Conservation (phyloP, 2,329 filamentous ascomycete species). For the Whalleya microplaca region DNA sequence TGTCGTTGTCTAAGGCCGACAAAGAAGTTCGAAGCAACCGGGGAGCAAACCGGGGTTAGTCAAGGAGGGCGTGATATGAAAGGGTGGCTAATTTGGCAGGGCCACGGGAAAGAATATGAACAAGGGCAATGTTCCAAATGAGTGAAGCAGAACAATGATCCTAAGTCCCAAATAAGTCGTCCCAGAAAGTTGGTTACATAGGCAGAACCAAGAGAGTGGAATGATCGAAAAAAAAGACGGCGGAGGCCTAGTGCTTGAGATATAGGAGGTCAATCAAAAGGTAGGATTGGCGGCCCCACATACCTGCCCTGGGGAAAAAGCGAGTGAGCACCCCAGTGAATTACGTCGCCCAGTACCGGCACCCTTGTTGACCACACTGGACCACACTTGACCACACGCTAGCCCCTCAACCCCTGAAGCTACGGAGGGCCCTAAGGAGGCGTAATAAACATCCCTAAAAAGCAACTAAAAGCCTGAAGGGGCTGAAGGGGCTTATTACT, state of each 20-base stretch:
- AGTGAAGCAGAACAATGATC: slow-evolving; percentile 18
- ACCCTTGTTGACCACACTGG: slow-evolving; percentile 3
- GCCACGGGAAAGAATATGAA: not conserved
- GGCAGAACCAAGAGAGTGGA: slow-evolving; percentile 9
- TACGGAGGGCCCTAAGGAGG: not conserved
- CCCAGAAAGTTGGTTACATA: slow-evolving; percentile 1
- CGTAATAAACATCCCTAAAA: not conserved
- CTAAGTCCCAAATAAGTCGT: slow-evolving; percentile 1
- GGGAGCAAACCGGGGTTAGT: not conserved
- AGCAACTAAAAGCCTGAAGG: not conserved
- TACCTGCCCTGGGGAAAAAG: slow-evolving; percentile 11
- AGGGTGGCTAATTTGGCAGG: not conserved
- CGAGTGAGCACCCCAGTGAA: slow-evolving; percentile 1
- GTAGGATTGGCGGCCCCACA: slow-evolving; percentile 8
- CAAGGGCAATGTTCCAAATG: slow-evolving; percentile 17
- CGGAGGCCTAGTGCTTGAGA: slow-evolving; percentile 14
- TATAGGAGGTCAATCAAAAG: slow-evolving; percentile 16
- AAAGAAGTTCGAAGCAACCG: not conserved
- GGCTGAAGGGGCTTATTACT: not conserved
- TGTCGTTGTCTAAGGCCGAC: not conserved
- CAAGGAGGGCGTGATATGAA: not conserved
- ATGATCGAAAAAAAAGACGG: slow-evolving; percentile 5
- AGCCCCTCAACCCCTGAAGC: not conserved
- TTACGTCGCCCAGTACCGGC: slow-evolving; percentile 24
- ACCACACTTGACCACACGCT: too few species aligned